phyloP scores from a whole-genome alignment of 495 filamentous ascomycete species.

The Xylaria intraflava region DNA sequence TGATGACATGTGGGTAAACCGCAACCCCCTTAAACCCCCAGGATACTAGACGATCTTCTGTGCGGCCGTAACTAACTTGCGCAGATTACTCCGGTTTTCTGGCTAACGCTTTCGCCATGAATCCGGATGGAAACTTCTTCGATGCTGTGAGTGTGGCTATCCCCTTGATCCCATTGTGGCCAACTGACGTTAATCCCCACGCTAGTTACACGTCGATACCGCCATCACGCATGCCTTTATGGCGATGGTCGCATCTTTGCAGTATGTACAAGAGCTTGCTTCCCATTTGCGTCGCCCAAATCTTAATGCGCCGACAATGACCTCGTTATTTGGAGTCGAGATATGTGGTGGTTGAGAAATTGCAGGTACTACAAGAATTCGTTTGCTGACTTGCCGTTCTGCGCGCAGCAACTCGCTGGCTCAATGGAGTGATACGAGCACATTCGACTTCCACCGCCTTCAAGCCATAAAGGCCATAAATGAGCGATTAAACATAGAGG shows the following conservation, averaged over 20 bases:
- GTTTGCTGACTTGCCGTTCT: neutral
- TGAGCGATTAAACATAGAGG: conserved; percentile 25
- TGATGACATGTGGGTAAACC: conserved; percentile 22
- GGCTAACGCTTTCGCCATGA: conserved; percentile 29
- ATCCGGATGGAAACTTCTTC: conserved; percentile 27
- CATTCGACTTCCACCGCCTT: conserved; percentile 27
- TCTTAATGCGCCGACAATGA: neutral
- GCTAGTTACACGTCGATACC: conserved; percentile 25
- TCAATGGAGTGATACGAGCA: conserved; percentile 25
- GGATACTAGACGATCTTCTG: neutral
- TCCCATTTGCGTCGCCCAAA: neutral
- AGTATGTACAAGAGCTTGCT: conserved; percentile 6
- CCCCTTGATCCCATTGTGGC: neutral
- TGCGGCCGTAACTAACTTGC: conserved; percentile 4
- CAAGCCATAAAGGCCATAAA: conserved; percentile 28
- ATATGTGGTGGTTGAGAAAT: neutral
- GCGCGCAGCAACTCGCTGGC: conserved; percentile 18
- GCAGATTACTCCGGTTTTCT: conserved; percentile 27
- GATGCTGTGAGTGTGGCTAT: conserved; percentile 15
- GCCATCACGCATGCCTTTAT: conserved; percentile 28
- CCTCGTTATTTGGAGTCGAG: neutral
- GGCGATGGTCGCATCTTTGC: conserved; percentile 27
- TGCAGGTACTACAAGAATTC: neutral
- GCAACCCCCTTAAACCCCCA: neutral
- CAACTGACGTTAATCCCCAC: neutral